A percentile compares a stretch with the other conserved stretches of the same genome.
Evolutionary conservation across 192 early-diverging fungal genomes (phyloP).

Genomic region (Ramicandelaber brevisporus): DNA sequence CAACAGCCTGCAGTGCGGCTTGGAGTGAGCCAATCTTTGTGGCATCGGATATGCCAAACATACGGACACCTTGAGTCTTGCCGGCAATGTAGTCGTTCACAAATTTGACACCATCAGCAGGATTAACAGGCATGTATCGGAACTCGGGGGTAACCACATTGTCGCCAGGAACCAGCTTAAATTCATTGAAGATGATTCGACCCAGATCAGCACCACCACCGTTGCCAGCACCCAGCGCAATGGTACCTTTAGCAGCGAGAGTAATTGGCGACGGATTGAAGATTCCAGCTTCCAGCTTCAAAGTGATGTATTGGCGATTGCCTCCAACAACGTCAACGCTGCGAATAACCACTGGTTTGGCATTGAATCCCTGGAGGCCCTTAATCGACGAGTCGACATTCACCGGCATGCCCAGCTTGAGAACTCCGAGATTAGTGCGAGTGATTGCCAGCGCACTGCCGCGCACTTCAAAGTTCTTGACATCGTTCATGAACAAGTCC

Average conservation of each 20-base stretch:
- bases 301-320: slow-evolving; percentile 7
- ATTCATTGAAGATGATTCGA: slow-evolving; percentile 11
- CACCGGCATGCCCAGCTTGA: slow-evolving; percentile 28
- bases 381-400: slow-evolving; percentile 15
- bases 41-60: too few species aligned
- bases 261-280: slow-evolving; percentile 15
- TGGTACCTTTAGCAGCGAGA: slow-evolving; percentile 18
- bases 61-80: too few species aligned
- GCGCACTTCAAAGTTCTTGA: too few species aligned
- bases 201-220: slow-evolving; percentile 18
- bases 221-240: slow-evolving; percentile 10
- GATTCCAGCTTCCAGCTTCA: slow-evolving; percentile 15
- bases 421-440: too few species aligned
- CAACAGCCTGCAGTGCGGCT: too few species aligned
- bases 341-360: slow-evolving; percentile 21
- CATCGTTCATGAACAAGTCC: too few species aligned
- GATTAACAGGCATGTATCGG: too few species aligned
- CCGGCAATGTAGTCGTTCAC: too few species aligned
- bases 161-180: slow-evolving; percentile 16
- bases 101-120: too few species aligned
- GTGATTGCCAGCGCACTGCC: too few species aligned
- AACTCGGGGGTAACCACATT: slow-evolving; percentile 15
- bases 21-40: too few species aligned
- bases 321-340: slow-evolving; percentile 25
- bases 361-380: slow-evolving; percentile 25